A percentile compares a stretch with the other conserved stretches of the same genome.
Conservation (phyloP, 306 rosid genomes). For the Alnus glutinosa region DNA sequence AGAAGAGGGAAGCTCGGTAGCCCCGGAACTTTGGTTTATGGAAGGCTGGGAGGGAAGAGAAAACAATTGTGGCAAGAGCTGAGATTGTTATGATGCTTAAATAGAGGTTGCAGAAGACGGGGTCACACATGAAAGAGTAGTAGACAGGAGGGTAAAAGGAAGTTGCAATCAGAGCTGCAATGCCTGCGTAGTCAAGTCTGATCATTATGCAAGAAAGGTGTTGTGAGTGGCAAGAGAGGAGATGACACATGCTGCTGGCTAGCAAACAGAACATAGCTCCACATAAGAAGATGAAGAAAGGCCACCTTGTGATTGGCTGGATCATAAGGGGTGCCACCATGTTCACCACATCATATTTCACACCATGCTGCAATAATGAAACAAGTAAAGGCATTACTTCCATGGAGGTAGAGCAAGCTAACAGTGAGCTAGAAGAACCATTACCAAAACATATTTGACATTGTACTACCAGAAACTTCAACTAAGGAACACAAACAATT, state of each 20-base stretch:
- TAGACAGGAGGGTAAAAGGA: constrained; percentile 67
- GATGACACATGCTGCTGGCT: constrained; percentile 67
- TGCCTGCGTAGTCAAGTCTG: constrained; percentile 61
- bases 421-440: not conserved
- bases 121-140: constrained; percentile 69
- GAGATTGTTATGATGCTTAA: constrained; percentile 51
- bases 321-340: constrained; percentile 33
- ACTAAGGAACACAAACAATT: not conserved
- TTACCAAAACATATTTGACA: not conserved
- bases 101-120: constrained; percentile 53
- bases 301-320: constrained; percentile 56
- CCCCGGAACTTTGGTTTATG: constrained; percentile 44
- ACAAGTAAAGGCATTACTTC: not conserved
- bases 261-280: constrained; percentile 74
- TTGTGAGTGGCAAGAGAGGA: constrained; percentile 60
- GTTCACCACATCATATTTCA: constrained; percentile 36
- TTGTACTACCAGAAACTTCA: not conserved
- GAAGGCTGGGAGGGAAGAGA: constrained; percentile 52
- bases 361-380: constrained; percentile 38
- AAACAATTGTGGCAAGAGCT: constrained; percentile 41
- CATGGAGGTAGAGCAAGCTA: not conserved
- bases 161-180: constrained; percentile 56
- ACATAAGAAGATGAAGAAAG: constrained; percentile 55
- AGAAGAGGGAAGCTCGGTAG: constrained; percentile 55
- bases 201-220: constrained; percentile 52